Percentiles rank a stretch among this genome's conserved stretches.
These are phyloP conservation scores for Ophiostoma triangulosporum DNA, from an alignment of 2,329 filamentous ascomycete species.

Conservation along the genomic window DNA sequence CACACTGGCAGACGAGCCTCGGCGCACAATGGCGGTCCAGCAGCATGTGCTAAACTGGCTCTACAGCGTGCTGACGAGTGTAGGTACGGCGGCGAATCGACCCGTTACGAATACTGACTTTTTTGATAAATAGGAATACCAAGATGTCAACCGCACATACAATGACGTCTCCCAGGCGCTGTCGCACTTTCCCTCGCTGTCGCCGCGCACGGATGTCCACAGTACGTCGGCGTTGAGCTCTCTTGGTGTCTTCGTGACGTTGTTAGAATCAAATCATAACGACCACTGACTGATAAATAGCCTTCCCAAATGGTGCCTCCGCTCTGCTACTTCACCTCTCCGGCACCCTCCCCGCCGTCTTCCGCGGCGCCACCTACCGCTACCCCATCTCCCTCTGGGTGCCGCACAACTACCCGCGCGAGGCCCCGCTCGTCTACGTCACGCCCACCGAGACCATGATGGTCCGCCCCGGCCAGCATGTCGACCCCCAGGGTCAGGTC, in stretches of 20 bases:
- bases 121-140: slow-evolving; percentile 69
- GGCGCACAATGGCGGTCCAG: slow-evolving; percentile 52
- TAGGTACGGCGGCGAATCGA: slow-evolving; percentile 30
- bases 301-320: slow-evolving; percentile 76
- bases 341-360: slow-evolving; percentile 82
- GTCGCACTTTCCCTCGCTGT: slow-evolving; percentile 63
- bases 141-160: slow-evolving; percentile 84
- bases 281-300: slow-evolving; percentile 30
- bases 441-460: slow-evolving; percentile 79
- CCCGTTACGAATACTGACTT: background rate
- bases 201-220: slow-evolving; percentile 85
- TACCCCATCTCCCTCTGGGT: slow-evolving; percentile 92
- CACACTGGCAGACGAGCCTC: background rate
- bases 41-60: slow-evolving; percentile 92
- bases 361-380: slow-evolving; percentile 77
- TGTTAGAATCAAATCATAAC: too few relatives aligned
- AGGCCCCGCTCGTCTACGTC: slow-evolving; percentile 78
- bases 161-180: slow-evolving; percentile 78
- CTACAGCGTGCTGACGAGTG: slow-evolving; percentile 75
- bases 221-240: slow-evolving; percentile 42
- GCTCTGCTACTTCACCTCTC: slow-evolving; percentile 75
- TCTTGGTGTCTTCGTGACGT: too few relatives aligned
- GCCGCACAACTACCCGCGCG: slow-evolving; percentile 76
- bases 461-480: slow-evolving; percentile 84
- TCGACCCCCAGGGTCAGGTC: slow-evolving; percentile 81